A percentile compares a stretch with the other conserved stretches of the same genome.
Conservation (phyloP, 768 basidiomycete genomes). For the Lyophyllum semitale region DNA sequence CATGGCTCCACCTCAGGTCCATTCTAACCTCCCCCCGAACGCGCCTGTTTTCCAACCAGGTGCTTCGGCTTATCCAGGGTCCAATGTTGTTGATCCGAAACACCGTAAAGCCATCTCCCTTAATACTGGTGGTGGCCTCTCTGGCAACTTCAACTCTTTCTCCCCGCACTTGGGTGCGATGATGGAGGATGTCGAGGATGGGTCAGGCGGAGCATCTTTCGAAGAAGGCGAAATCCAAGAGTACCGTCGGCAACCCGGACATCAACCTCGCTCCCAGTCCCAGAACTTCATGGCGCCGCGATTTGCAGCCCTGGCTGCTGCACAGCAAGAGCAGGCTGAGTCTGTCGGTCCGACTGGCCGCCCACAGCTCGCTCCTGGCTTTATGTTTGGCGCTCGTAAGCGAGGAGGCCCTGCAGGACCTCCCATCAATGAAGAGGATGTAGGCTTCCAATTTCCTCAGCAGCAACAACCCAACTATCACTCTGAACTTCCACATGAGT, state of each 20-base stretch:
- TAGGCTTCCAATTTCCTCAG: constrained; percentile 80
- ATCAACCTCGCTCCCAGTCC: constrained; percentile 74
- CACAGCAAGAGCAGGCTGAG: constrained; percentile 70
- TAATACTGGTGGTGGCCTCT: constrained; percentile 55
- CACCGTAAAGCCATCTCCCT: constrained; percentile 85
- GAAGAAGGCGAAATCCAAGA: constrained; percentile 85
- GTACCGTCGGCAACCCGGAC: constrained; percentile 51
- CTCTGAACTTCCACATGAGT: constrained; percentile 32
- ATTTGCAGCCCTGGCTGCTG: constrained; percentile 77
- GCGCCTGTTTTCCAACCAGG: constrained; percentile 79
- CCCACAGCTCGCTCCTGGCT: constrained; percentile 87
- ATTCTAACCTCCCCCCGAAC: constrained; percentile 60
- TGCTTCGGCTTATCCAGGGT: constrained; percentile 53
- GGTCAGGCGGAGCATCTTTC: constrained; percentile 38
- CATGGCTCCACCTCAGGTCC: constrained; percentile 48
- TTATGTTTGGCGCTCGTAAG: constrained; percentile 84
- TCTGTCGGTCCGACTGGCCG: constrained; percentile 72
- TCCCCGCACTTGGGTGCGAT: constrained; percentile 82
- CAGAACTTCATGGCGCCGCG: constrained; percentile 89
- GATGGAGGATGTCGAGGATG: constrained; percentile 81
- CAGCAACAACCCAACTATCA: constrained; percentile 31
- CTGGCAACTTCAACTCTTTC: constrained; percentile 67
- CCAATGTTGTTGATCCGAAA: constrained; percentile 53
- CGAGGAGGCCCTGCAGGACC: constrained; percentile 61
- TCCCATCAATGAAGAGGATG: constrained; percentile 79